Conservation (phyloP, 257 asterid genomes). For the Solanum pinnatisectum region DNA sequence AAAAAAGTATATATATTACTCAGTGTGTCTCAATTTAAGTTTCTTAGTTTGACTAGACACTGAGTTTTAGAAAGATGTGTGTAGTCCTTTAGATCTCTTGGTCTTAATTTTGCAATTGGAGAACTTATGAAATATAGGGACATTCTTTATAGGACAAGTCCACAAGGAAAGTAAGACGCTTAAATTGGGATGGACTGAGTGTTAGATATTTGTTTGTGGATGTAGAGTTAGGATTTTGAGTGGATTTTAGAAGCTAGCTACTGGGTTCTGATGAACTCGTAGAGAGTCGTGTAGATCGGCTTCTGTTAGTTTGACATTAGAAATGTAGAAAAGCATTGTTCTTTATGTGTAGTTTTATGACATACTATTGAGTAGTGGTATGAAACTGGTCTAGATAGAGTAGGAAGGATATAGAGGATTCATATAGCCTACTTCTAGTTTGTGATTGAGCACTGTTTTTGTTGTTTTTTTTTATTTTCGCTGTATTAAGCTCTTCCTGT, state of each 20-base stretch:
- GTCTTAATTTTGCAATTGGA: not conserved
- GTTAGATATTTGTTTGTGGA: not conserved
- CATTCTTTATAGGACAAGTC: not conserved
- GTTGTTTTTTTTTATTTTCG: not conserved
- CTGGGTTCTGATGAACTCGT: not conserved
- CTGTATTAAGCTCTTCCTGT: not conserved
- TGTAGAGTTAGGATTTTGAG: not conserved
- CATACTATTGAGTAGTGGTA: not conserved
- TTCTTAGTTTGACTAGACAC: not conserved
- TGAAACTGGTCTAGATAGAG: not conserved
- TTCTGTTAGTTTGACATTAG: not conserved
- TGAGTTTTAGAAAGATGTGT: not conserved
- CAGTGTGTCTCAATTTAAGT: not conserved
- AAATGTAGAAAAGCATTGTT: not conserved
- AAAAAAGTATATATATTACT: not conserved
- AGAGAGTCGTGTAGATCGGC: not conserved
- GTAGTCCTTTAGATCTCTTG: not conserved
- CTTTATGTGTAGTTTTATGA: not conserved
- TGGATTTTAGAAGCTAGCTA: not conserved
- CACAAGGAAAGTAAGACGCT: not conserved
- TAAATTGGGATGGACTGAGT: not conserved
- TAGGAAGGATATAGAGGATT: not conserved
- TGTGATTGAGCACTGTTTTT: not conserved
- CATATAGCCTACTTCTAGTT: not conserved
- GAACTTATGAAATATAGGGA: not conserved